phyloP scores from a whole-genome alignment of 768 basidiomycete species.

The Leccinum variicolor region DNA sequence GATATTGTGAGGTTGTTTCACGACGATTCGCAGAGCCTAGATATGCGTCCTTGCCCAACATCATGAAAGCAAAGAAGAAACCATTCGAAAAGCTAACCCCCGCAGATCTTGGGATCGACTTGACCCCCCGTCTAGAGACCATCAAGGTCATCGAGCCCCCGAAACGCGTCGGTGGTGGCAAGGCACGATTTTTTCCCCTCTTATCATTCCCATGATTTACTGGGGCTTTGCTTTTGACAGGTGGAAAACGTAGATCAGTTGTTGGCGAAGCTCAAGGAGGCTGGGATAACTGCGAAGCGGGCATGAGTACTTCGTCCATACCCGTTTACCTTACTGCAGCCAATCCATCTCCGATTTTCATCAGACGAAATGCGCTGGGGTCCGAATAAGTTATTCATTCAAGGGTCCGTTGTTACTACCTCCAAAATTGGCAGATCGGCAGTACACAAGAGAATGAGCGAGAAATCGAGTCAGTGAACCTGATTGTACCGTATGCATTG shows the following conservation, averaged over 20 bases:
- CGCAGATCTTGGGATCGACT: constrained; percentile 78
- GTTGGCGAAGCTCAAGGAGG: constrained; percentile 84
- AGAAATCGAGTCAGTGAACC: background rate
- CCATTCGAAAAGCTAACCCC: constrained; percentile 80
- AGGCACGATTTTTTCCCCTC: constrained; percentile 44
- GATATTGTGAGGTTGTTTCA: background rate
- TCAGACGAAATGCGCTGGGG: background rate
- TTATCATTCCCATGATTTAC: background rate
- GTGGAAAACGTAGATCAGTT: constrained; percentile 87
- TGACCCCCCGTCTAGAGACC: constrained; percentile 78
- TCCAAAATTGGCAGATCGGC: background rate
- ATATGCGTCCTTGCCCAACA: constrained; percentile 95
- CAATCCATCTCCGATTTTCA: background rate
- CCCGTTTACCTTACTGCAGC: background rate
- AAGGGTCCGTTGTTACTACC: constrained; percentile 7
- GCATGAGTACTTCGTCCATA: constrained; percentile 14
- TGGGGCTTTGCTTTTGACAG: constrained; percentile 27
- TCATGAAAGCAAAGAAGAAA: constrained; percentile 99
- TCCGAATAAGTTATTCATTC: constrained; percentile 19
- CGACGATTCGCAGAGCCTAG: constrained; percentile 68
- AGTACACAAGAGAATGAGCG: constrained; percentile 13
- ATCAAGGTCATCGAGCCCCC: constrained; percentile 89
- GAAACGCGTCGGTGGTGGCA: constrained; percentile 85
- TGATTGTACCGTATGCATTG: constrained; percentile 14
- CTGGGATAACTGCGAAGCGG: constrained; percentile 49